Evolutionary conservation across 2,329 filamentous ascomycete genomes (phyloP).

Genomic region (Lasiodiplodia hormozganensis): DNA sequence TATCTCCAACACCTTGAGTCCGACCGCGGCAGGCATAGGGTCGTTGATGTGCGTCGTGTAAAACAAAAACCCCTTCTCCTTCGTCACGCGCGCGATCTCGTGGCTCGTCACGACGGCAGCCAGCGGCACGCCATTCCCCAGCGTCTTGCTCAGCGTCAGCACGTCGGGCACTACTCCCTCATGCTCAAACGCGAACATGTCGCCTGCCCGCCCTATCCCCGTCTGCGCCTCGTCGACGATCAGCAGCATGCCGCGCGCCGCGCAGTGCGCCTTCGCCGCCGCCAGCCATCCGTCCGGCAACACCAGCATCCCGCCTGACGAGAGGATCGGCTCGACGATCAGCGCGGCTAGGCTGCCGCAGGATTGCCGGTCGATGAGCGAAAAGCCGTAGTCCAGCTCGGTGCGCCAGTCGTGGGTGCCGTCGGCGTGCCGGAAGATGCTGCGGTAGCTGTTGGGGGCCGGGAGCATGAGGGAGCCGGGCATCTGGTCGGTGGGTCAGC

Average conservation of each 20-base stretch:
- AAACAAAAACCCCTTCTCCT: slow-evolving; percentile 61
- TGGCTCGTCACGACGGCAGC: slow-evolving; percentile 64
- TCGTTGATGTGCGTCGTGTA: slow-evolving; percentile 70
- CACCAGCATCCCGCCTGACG: slow-evolving; percentile 66
- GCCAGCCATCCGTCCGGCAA: slow-evolving; percentile 66
- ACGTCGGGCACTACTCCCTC: slow-evolving; percentile 57
- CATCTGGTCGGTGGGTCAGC: slow-evolving; percentile 42
- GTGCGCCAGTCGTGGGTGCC: slow-evolving; percentile 70
- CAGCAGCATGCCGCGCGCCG: slow-evolving; percentile 43
- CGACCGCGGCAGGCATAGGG: slow-evolving; percentile 65
- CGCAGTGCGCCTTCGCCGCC: slow-evolving; percentile 56
- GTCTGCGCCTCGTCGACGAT: slow-evolving; percentile 50
- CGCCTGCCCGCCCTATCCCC: slow-evolving; percentile 43
- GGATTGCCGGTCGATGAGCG: slow-evolving; percentile 65
- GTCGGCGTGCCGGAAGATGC: slow-evolving; percentile 64
- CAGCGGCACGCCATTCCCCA: slow-evolving; percentile 67
- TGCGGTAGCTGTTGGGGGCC: slow-evolving; percentile 67
- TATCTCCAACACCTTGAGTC: slow-evolving; percentile 67
- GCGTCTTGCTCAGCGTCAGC: slow-evolving; percentile 65
- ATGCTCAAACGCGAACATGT: slow-evolving; percentile 38
- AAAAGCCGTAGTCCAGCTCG: slow-evolving; percentile 69
- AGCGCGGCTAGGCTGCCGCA: slow-evolving; percentile 69
- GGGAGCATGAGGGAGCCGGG: slow-evolving; percentile 66
- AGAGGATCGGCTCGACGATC: slow-evolving; percentile 67
- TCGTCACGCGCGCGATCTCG: slow-evolving; percentile 58